Conservation (phyloP, 352 stramenopile species). For the Phytophthora palmivora region DNA sequence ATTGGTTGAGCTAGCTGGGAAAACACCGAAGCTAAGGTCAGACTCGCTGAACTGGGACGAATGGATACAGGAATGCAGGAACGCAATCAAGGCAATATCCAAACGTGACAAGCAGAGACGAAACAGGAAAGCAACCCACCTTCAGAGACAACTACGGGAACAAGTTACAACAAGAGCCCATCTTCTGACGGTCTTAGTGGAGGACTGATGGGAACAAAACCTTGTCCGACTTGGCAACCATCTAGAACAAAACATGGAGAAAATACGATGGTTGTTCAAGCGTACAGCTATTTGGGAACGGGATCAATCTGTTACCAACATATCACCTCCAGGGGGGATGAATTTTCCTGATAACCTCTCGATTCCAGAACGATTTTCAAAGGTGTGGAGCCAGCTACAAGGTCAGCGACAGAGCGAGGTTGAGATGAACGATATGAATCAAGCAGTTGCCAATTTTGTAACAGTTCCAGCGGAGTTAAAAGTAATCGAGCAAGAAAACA, state of each 20-base stretch:
- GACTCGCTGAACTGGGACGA: background rate
- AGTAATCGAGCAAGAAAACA: background rate
- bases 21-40: background rate
- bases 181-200: background rate
- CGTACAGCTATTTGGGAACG: conserved; percentile 3
- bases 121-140: background rate
- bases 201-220: too few species aligned
- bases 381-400: background rate
- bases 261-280: conserved; percentile 1
- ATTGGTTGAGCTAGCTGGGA: background rate
- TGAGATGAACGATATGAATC: too few species aligned
- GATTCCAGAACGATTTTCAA: conserved; percentile 1
- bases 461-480: background rate
- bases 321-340: background rate
- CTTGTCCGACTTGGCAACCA: too few species aligned
- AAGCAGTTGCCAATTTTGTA: too few species aligned
- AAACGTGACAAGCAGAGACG: background rate
- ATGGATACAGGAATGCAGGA: background rate
- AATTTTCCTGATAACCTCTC: background rate
- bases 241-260: background rate
- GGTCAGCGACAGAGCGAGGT: background rate
- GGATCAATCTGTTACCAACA: conserved; percentile 1
- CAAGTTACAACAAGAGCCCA: background rate
- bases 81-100: background rate
- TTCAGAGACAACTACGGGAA: background rate